Percentiles rank a stretch among this genome's conserved stretches.
These are phyloP conservation scores for Tephrocybe sp. DNA, from an alignment of 768 basidiomycete genomes.

Conservation along the genomic window DNA sequence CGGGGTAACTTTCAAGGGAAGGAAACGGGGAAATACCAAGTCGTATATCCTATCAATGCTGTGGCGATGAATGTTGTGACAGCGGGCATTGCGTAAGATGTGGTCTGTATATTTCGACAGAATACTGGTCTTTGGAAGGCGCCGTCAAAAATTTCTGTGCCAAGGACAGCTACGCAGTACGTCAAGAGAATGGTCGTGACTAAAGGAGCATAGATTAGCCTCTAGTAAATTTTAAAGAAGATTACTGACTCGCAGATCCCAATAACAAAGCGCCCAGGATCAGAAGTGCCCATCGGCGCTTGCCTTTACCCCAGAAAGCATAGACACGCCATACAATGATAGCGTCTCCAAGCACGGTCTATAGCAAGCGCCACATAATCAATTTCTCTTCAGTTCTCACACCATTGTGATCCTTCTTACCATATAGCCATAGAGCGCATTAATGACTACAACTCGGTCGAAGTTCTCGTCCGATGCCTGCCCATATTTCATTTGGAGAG, in stretches of 20 bases:
- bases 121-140: slow-evolving; percentile 8
- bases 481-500: slow-evolving; percentile 1
- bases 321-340: slow-evolving; percentile 10
- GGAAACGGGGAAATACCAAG: slow-evolving; percentile 3
- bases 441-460: slow-evolving; percentile 6
- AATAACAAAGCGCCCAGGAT: slow-evolving; percentile 3
- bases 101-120: slow-evolving; percentile 9
- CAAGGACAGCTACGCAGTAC: slow-evolving; percentile 11
- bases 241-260: slow-evolving; percentile 6
- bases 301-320: slow-evolving; percentile 8
- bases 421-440: slow-evolving; percentile 12
- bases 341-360: slow-evolving; percentile 10
- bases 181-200: slow-evolving; percentile 7
- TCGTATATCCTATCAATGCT: slow-evolving; percentile 2
- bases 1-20: background rate
- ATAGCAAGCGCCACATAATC: background rate
- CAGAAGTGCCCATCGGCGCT: slow-evolving; percentile 2
- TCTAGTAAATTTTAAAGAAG: background rate
- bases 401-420: background rate
- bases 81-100: slow-evolving; percentile 12
- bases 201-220: background rate
- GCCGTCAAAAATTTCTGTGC: slow-evolving; percentile 9
- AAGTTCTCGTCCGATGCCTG: slow-evolving; percentile 4
- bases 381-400: background rate
- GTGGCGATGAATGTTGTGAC: slow-evolving; percentile 9